Evolutionary conservation across 2,329 filamentous ascomycete species (phyloP), one percentile per base, ranked within the genome.

Genomic region (Xylariomycetidae sp.): DNA sequence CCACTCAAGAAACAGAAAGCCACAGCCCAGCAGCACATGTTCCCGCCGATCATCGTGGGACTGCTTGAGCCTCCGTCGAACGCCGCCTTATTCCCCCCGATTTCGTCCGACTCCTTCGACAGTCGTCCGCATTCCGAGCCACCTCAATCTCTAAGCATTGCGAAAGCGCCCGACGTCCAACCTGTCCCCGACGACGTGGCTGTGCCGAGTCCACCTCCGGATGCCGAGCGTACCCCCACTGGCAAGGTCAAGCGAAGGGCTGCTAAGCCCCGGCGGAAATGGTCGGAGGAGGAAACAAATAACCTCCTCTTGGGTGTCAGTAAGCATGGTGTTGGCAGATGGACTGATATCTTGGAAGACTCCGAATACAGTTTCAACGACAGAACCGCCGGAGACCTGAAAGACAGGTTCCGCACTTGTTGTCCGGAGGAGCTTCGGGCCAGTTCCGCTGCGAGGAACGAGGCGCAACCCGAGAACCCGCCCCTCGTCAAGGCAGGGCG

Each of bases 381-480:
- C 12, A 69, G 78, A 38, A 74, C 71, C 2, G 74, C 76, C 4
- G 74, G 74, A 7, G 77, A 82, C 47, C 53, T 82, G 31, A 82
- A 82, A 51, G 77, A 82, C 52, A 66, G 78, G 10, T 82, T 81
- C 48, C 67, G 77, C 31, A 82, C 77, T 4, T 81, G 76, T 49
- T 81, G 76, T 40, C 77, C 77, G 0, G 67, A 69, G 20, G 77
- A 81, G 51, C 62, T 81, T 23, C 68, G 72, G 29, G 59, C 59
- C 16, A 64, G 61, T 16, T 35, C 46, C 14, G 40, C 52, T 12
- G 44, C 37, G 9, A 63, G 55, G 40, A 57, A 55, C 32, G 53
- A 52, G 32, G 48, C 19, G 30, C 38, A 20, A 32, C 51, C 38
- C 24, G 48, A 45, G 38, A 51, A 40, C 23, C 46, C 41, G 14